Evolutionary conservation across 352 stramenopile species (phyloP).

Genomic region (Globisporangium alternatum): DNA sequence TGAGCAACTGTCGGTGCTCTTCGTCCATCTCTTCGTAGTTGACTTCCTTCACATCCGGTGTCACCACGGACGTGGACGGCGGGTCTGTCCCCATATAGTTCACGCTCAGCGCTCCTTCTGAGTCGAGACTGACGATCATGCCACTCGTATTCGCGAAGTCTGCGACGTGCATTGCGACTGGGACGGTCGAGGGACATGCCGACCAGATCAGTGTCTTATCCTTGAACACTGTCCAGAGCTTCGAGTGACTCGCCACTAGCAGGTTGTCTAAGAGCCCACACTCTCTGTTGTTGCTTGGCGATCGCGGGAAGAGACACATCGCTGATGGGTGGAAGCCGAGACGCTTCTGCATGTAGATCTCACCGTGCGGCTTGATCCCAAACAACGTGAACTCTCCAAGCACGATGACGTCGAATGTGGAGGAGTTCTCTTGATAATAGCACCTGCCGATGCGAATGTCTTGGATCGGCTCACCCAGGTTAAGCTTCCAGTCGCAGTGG

Average conservation of each 20-base stretch:
- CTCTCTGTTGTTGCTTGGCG: constrained; percentile 5
- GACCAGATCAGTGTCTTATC: constrained; percentile 82
- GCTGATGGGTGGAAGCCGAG: constrained; percentile 68
- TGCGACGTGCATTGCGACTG: constrained; percentile 61
- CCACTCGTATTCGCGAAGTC: constrained; percentile 72
- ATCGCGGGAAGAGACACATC: constrained; percentile 51
- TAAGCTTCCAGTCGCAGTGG: constrained; percentile 69
- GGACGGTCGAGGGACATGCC: constrained; percentile 47
- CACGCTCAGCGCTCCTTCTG: constrained; percentile 66
- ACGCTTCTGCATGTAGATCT: constrained; percentile 75
- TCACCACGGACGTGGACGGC: constrained; percentile 67
- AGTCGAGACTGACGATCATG: constrained; percentile 81
- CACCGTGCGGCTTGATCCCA: constrained; percentile 70
- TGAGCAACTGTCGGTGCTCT: constrained; percentile 83
- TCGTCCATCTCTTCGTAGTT: constrained; percentile 92
- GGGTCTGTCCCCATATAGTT: constrained; percentile 91
- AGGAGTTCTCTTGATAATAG: constrained; percentile 42
- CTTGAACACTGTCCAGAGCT: constrained; percentile 77
- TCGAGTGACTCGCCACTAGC: constrained; percentile 68
- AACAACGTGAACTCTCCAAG: constrained; percentile 83
- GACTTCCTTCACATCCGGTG: constrained; percentile 73
- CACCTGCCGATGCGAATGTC: constrained; percentile 56
- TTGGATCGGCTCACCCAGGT: constrained; percentile 55
- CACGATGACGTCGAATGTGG: constrained; percentile 81
- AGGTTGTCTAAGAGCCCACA: constrained; percentile 61